Evolutionary conservation across 1,284 basidiomycete genomes (phyloP), one percentile per base, ranked within the genome.

Genomic region (Puccinia triticina): DNA sequence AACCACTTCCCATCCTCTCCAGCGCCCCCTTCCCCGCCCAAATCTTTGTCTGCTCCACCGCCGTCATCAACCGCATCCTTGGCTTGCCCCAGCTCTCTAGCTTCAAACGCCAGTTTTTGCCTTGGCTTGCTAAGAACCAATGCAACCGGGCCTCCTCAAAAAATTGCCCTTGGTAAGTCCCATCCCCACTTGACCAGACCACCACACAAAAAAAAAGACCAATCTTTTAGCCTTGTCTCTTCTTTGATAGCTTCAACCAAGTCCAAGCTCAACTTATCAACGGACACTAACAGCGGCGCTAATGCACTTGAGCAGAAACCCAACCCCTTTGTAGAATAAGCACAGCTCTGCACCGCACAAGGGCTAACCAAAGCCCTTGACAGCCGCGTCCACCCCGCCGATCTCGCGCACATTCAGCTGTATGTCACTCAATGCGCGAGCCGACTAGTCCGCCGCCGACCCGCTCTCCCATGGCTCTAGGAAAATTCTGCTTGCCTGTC

Each of bases 101-200:
- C 32, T 81, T 81, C 69, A 81, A 81, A 32, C 46, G 59, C 40
- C 64, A 81, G 26, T 73, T 81, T 43, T 34, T 81, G 0, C 78
- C 78, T 32, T 81, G 78, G 78, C n/a, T 81, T 10, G 78, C 78
- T 23, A 81, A 81, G 53, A 53, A 69, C 23, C 78, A 81, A 64
- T 81, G 78, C 78, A 81, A 46, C 11, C 50, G 1, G 78, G 78
- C 4, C 48, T 81, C 5, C 66, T 81, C 43, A 37, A 72, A 59
- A 72, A n/a, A 69, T 26, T 21, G 37, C 46, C 23, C 59, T 55
- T 26, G 46, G 78, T 81, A 26, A 34, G 43, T 21, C 34, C 37
- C 12, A 12, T 26, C 66, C 43, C 14, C 14, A n/a, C 10, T n/a
- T n/a, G n/a, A n/a, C n/a, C n/a, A 23, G 11, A 8, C 23, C 50